A percentile compares a stretch with the other conserved stretches of the same genome.
Conservation (phyloP, 768 basidiomycete species). For the Lanmaoa pseudosensibilis region DNA sequence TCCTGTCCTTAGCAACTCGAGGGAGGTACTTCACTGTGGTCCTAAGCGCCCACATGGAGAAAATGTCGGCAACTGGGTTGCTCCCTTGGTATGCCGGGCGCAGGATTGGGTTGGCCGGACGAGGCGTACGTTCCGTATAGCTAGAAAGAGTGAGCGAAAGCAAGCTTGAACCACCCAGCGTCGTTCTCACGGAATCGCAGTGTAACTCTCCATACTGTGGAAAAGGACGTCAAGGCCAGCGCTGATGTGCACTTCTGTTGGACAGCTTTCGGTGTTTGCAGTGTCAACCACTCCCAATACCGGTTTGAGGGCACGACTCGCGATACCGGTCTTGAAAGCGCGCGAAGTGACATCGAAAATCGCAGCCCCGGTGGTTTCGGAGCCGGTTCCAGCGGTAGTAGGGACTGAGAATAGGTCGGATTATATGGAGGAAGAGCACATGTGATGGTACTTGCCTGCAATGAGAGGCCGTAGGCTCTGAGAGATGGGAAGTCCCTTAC, state of each 20-base stretch:
- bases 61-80: slow-evolving; percentile 94
- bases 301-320: slow-evolving; percentile 88
- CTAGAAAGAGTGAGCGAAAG: slow-evolving; percentile 37
- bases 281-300: slow-evolving; percentile 86
- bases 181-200: slow-evolving; percentile 78
- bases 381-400: slow-evolving; percentile 85
- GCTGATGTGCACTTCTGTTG: slow-evolving; percentile 89
- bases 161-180: neutral
- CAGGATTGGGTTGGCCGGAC: slow-evolving; percentile 86
- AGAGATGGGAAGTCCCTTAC: slow-evolving; percentile 84
- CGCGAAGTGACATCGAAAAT: slow-evolving; percentile 91
- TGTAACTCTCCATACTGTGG: slow-evolving; percentile 94
- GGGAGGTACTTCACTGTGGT: slow-evolving; percentile 90
- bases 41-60: slow-evolving; percentile 90
- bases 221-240: slow-evolving; percentile 95
- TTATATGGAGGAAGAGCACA: neutral
- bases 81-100: slow-evolving; percentile 93
- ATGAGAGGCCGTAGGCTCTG: slow-evolving; percentile 79
- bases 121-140: slow-evolving; percentile 87
- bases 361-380: slow-evolving; percentile 93
- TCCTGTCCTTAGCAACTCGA: slow-evolving; percentile 73
- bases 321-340: slow-evolving; percentile 96
- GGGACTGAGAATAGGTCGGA: slow-evolving; percentile 43
- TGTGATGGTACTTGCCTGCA: slow-evolving; percentile 49
- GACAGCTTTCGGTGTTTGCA: slow-evolving; percentile 87